Evolutionary conservation across 2,329 filamentous ascomycete species (phyloP), one percentile per base, ranked within the genome.

Genomic region (Mycogone perniciosa): DNA sequence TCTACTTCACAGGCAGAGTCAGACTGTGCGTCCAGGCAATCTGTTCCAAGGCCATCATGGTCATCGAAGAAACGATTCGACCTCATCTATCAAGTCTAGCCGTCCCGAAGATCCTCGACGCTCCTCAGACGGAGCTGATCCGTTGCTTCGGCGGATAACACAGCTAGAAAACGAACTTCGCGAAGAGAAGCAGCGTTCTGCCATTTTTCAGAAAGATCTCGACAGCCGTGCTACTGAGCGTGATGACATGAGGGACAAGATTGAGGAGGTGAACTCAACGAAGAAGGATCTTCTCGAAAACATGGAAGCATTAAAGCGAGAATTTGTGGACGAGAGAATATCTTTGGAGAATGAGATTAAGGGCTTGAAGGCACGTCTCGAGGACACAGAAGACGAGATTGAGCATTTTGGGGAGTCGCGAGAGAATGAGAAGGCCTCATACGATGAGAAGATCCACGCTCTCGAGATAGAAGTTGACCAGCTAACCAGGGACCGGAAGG

Each of bases 231-330:
- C 65, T 57, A 80, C 74, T 46, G 79, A 76, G 58, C 81, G 80
- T 63, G 79, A 73, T 59, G 77, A 81, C 59, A 80, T 80, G 62
- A 84, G 79, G 71, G 80, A 74, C 61, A 85, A 84, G 60, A 80
- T 96, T 54, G 83, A 93, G 56, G 92, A 97, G 66, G 88, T 82
- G 5, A 89, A 93, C 59, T 91, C 89, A 3, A 96, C 88, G 1
- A 99, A 99, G 67, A 87, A 88, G 60, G 93, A 97, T 66, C 80
- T 99, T 7, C 83, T 99, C 70, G 86, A 89, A 57, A 99, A 99
- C 62, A 89, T 99, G 72, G 90, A 97, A 63, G 86, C 91, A 9
- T 81, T 95, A 57, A 89, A 96, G 67, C 83, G 82, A 29, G 93
- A 97, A 62, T 96, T 96, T 59, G 76, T 87, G 34, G 83, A 85